A percentile compares a stretch with the other conserved stretches of the same genome.
Evolutionary conservation across 345 rosid genomes (phyloP).

Genomic region (Acer campestre): DNA sequence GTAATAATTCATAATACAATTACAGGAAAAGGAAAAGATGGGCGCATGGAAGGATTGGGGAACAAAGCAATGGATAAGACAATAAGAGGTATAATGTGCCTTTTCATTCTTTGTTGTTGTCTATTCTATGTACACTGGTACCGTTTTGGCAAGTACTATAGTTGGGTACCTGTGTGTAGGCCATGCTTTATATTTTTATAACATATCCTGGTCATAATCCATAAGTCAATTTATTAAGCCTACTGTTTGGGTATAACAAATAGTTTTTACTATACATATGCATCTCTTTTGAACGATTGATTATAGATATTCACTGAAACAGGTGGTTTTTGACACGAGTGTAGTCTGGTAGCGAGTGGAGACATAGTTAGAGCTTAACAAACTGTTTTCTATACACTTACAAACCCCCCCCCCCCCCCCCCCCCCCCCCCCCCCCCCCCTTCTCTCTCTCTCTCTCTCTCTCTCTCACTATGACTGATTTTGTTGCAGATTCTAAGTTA

Average conservation of each 20-base stretch:
- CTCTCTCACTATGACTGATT: not conserved
- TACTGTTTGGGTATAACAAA: not conserved
- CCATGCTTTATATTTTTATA: not conserved
- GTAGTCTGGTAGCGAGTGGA: not conserved
- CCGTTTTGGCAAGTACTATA: conserved; percentile 9
- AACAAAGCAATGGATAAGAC: conserved; percentile 92
- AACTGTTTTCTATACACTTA: not conserved
- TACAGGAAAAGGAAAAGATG: conserved; percentile 94
- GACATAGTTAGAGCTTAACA: not conserved
- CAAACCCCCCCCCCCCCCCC: too few relatives aligned
- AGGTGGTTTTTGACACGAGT: not conserved
- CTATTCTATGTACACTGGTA: conserved; percentile 22
- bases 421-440: too few relatives aligned
- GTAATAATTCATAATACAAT: conserved; percentile 91
- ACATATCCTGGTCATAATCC: not conserved
- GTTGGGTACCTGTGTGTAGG: too few relatives aligned
- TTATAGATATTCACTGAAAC: not conserved
- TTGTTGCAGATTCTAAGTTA: not conserved
- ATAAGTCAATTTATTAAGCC: not conserved
- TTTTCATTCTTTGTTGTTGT: conserved; percentile 36
- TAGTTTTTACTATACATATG: not conserved
- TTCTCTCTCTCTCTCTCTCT: too few relatives aligned
- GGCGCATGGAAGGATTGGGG: conserved; percentile 97
- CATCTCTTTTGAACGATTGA: not conserved
- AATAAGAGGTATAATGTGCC: conserved; percentile 77